phyloP scores from a whole-genome alignment of 768 basidiomycete genomes.

The Leucosporidium creatinivorum region DNA sequence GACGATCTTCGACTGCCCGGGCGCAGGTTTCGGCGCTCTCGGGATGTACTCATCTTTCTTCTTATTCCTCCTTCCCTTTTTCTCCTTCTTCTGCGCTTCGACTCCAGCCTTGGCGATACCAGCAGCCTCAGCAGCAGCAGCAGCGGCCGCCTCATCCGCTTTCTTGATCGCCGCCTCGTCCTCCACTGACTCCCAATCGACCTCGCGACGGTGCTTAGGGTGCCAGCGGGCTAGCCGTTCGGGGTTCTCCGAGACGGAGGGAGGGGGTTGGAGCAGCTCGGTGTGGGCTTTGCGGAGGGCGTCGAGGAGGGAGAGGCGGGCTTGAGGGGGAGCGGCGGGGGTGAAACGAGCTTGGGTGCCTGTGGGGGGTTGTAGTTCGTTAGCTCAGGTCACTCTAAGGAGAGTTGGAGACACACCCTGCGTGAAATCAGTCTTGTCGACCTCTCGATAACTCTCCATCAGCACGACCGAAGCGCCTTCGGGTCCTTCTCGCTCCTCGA shows the following conservation, averaged over 20 bases:
- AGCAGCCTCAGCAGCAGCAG: too few relatives aligned
- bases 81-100: conserved; percentile 33
- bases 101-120: conserved; percentile 39
- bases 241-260: conserved; percentile 49
- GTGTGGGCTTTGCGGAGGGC: conserved; percentile 61
- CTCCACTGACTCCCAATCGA: conserved; percentile 63
- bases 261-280: conserved; percentile 62
- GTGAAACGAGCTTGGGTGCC: conserved; percentile 42
- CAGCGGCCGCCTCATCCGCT: background rate
- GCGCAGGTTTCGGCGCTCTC: background rate
- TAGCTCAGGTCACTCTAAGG: conserved; percentile 45
- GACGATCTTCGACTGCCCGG: background rate
- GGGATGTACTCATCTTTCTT: conserved; percentile 2
- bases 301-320: conserved; percentile 58
- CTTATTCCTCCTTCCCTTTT: conserved; percentile 40
- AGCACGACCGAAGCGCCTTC: conserved; percentile 58
- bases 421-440: conserved; percentile 34
- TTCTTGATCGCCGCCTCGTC: conserved; percentile 16
- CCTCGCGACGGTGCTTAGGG: conserved; percentile 54
- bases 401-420: conserved; percentile 35
- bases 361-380: conserved; percentile 36
- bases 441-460: conserved; percentile 68
- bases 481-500: conserved; percentile 43
- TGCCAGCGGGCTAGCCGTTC: conserved; percentile 57
- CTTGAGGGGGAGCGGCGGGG: conserved; percentile 61